Evolutionary conservation across 176 grass and related monocot species (phyloP).

Genomic region (Melocanna baccifera): DNA sequence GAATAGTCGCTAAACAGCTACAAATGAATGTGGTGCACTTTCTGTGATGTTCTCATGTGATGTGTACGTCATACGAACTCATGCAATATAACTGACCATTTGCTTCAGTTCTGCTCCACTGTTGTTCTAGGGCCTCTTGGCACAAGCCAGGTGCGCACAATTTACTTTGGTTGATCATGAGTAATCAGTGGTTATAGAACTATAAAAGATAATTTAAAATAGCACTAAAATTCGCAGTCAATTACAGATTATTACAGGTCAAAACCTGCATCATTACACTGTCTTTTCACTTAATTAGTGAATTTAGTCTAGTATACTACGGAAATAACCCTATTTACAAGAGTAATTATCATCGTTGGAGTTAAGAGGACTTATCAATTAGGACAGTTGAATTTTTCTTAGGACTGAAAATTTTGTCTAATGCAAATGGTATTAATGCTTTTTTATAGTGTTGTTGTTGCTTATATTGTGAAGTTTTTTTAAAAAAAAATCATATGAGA

Average conservation of each 20-base stretch:
- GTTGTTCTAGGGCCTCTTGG: background rate
- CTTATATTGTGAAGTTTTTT: background rate
- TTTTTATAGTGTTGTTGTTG: background rate
- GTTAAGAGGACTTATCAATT: background rate
- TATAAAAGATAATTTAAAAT: background rate
- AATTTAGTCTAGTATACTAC: background rate
- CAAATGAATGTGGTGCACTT: constrained; percentile 7
- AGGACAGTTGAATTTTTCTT: background rate
- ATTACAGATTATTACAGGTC: background rate
- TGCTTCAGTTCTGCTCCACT: background rate
- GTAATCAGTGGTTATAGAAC: background rate
- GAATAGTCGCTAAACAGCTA: constrained; percentile 16
- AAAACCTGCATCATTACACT: background rate
- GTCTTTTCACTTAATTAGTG: background rate
- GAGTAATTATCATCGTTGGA: background rate
- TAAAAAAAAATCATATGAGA: background rate
- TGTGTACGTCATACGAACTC: background rate
- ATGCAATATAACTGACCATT: constrained; percentile 1
- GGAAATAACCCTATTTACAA: background rate
- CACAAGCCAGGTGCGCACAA: background rate
- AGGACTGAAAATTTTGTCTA: background rate
- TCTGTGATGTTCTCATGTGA: background rate
- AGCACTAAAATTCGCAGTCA: background rate
- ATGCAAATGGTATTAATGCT: background rate
- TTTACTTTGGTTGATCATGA: constrained; percentile 6